Conservation (phyloP, 805 yeast genomes). For the Ogataea trehalophila region DNA sequence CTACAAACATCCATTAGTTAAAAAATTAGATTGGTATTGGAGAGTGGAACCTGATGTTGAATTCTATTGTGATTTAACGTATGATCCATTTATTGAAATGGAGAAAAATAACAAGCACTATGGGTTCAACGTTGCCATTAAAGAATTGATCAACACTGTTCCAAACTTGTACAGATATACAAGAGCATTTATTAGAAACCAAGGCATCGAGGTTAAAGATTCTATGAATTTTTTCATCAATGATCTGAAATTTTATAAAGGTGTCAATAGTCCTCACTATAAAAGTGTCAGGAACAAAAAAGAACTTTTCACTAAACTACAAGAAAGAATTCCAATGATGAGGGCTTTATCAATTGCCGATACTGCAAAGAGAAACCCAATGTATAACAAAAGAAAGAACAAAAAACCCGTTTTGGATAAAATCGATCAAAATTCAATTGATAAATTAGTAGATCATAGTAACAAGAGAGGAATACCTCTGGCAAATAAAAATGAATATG, state of each 20-base stretch:
- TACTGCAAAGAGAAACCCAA: neutral
- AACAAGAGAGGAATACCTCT: slow-evolving; percentile 28
- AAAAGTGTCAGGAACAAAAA: slow-evolving; percentile 18
- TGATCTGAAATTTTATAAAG: slow-evolving; percentile 33
- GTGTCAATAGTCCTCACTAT: slow-evolving; percentile 28
- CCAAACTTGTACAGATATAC: slow-evolving; percentile 79
- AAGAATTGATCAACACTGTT: slow-evolving; percentile 75
- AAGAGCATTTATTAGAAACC: slow-evolving; percentile 49
- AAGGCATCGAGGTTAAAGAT: slow-evolving; percentile 46
- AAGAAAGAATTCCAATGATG: slow-evolving; percentile 22
- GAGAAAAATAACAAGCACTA: slow-evolving; percentile 60
- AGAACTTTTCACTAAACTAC: slow-evolving; percentile 25
- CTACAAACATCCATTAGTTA: slow-evolving; percentile 71
- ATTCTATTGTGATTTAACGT: slow-evolving; percentile 84
- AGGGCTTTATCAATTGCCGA: slow-evolving; percentile 15
- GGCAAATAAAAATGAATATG: slow-evolving; percentile 50
- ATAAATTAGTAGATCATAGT: slow-evolving; percentile 36
- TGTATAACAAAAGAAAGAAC: slow-evolving; percentile 3
- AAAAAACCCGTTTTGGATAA: slow-evolving; percentile 10
- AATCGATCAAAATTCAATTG: slow-evolving; percentile 30
- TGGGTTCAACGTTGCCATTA: slow-evolving; percentile 78
- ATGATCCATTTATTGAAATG: slow-evolving; percentile 90
- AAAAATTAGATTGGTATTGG: slow-evolving; percentile 87
- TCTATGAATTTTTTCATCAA: slow-evolving; percentile 66
- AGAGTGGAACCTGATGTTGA: slow-evolving; percentile 91